Percentiles rank a stretch among this genome's conserved stretches.
Conservation (phyloP, 108 stramenopile species). For the Fistulifera pelliculosa region DNA sequence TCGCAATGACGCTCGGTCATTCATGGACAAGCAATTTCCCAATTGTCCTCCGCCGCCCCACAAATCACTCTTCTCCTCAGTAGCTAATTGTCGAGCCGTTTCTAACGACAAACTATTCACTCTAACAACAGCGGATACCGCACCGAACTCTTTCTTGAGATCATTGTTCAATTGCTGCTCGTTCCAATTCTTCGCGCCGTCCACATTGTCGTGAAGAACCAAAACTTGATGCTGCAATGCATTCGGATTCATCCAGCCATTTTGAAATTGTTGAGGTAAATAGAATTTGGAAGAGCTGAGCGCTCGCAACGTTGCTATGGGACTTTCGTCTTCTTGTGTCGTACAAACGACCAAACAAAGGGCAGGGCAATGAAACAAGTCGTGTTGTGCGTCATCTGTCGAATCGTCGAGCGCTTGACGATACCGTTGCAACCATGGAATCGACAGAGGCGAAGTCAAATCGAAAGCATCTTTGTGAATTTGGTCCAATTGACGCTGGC, state of each 20-base stretch:
- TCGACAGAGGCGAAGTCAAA: constrained; percentile 46
- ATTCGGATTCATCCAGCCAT: constrained; percentile 59
- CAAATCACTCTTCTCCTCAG: constrained; percentile 31
- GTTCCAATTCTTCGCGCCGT: constrained; percentile 51
- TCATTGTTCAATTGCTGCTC: constrained; percentile 18
- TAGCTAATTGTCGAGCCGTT: constrained; percentile 25
- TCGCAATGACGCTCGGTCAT: constrained; percentile 57
- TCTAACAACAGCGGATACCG: constrained; percentile 43
- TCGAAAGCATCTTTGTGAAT: constrained; percentile 52
- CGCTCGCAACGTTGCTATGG: constrained; percentile 29
- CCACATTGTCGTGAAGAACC: constrained; percentile 61
- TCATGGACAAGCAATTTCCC: constrained; percentile 48
- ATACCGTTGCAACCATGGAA: constrained; percentile 61
- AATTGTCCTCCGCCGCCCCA: constrained; percentile 41
- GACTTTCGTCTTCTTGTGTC: constrained; percentile 31
- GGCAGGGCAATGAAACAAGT: constrained; percentile 35
- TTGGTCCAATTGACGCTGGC: constrained; percentile 30
- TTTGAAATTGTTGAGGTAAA: constrained; percentile 51
- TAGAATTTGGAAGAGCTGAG: constrained; percentile 33
- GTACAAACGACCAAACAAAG: constrained; percentile 36
- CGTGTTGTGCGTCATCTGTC: constrained; percentile 42
- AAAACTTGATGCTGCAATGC: constrained; percentile 56
- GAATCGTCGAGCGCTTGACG: constrained; percentile 61
- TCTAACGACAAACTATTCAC: constrained; percentile 44
- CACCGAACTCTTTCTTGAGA: constrained; percentile 55